Evolutionary conservation across 306 rosid species (phyloP).

Genomic region (Glycine tomentella): DNA sequence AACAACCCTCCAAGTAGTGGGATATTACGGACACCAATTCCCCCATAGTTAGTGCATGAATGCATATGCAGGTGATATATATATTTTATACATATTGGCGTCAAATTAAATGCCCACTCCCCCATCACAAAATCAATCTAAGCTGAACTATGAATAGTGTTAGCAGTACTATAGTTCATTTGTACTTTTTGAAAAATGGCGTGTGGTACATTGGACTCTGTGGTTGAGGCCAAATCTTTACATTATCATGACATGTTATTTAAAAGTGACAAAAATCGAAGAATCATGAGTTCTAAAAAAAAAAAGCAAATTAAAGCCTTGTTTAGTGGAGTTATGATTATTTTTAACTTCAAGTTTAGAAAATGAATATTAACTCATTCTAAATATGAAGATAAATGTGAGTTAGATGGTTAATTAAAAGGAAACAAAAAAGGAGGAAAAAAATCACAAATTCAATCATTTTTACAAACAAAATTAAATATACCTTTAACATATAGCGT

Average conservation of each 20-base stretch:
- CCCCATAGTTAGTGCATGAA: constrained; percentile 17
- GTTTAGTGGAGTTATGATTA: not conserved
- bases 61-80: constrained; percentile 12
- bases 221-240: not conserved
- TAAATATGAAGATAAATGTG: not conserved
- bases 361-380: not conserved
- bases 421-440: too few species aligned
- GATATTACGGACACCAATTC: constrained; percentile 34
- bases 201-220: not conserved
- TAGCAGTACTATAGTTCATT: not conserved
- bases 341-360: not conserved
- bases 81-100: constrained; percentile 10
- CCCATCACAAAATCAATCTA: not conserved
- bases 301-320: not conserved
- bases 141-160: not conserved
- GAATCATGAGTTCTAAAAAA: not conserved
- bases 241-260: not conserved
- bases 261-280: not conserved
- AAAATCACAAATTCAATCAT: too few species aligned
- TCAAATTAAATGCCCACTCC: not conserved
- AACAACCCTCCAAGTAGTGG: constrained; percentile 31
- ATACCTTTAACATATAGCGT: not conserved
- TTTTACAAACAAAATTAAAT: too few species aligned
- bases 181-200: not conserved
- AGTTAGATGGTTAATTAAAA: too few species aligned